Evolutionary conservation across 78 protist species (phyloP).

Genomic region (Isochrysis galbana): DNA sequence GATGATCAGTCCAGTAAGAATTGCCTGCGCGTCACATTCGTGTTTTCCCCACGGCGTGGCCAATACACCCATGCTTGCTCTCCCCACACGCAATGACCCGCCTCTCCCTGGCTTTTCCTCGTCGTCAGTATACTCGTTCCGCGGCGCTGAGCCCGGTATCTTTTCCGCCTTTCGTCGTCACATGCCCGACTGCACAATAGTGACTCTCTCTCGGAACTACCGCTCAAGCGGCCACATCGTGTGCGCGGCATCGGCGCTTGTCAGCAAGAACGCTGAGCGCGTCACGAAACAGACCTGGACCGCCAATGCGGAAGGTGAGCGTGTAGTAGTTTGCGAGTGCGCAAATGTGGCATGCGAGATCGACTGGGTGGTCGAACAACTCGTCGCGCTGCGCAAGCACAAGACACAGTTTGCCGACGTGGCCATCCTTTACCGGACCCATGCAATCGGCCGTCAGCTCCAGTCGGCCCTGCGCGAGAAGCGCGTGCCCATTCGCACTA

Average conservation of each 20-base stretch:
- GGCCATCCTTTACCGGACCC: constrained; percentile 11
- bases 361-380: neutral
- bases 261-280: neutral
- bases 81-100: no score
- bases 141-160: neutral
- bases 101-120: no score
- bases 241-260: neutral
- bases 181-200: neutral
- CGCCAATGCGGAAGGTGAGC: neutral
- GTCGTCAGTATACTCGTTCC: neutral
- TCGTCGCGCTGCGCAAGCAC: neutral
- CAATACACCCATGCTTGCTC: no score
- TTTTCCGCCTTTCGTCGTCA: neutral
- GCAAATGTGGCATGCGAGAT: neutral
- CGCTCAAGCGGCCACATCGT: neutral
- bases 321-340: neutral
- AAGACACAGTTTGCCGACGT: neutral
- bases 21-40: no score
- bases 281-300: neutral
- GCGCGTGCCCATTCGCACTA: neutral
- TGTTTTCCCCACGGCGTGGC: no score
- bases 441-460: neutral
- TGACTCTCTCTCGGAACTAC: neutral
- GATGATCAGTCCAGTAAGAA: constrained; percentile 12
- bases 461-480: neutral